Evolutionary conservation across 768 basidiomycete genomes (phyloP).

Genomic region (Mycena haematopus): DNA sequence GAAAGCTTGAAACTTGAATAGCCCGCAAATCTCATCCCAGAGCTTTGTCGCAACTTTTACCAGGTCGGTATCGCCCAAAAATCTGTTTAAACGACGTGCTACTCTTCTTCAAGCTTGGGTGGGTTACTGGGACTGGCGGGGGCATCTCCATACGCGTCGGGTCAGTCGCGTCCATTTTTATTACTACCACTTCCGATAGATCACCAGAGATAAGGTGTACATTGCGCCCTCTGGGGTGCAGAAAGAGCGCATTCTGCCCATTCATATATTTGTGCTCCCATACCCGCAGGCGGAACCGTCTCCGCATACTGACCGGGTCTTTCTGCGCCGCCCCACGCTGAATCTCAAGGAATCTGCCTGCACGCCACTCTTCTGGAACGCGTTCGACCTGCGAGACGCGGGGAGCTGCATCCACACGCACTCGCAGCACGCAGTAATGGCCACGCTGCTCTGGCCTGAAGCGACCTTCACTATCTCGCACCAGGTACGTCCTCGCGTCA

Average conservation of each 20-base stretch:
- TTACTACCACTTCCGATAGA: not conserved
- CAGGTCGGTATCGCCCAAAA: constrained; percentile 40
- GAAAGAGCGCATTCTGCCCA: constrained; percentile 83
- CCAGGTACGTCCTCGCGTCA: constrained; percentile 54
- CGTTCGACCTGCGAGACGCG: constrained; percentile 78
- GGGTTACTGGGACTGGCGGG: constrained; percentile 91
- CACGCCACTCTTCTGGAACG: constrained; percentile 93
- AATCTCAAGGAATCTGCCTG: constrained; percentile 87
- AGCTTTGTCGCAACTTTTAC: constrained; percentile 85
- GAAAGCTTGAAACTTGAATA: constrained; percentile 38
- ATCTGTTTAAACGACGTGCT: constrained; percentile 11
- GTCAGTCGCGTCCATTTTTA: constrained; percentile 43
- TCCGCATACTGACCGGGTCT: constrained; percentile 72
- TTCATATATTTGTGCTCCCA: constrained; percentile 88
- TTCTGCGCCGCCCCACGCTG: constrained; percentile 74
- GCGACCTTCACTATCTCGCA: constrained; percentile 81
- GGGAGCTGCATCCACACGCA: constrained; percentile 93
- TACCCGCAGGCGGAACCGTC: constrained; percentile 69
- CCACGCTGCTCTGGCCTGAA: constrained; percentile 78
- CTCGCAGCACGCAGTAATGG: constrained; percentile 90
- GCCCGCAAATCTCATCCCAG: constrained; percentile 92
- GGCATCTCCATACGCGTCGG: constrained; percentile 78
- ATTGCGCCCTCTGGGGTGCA: constrained; percentile 91
- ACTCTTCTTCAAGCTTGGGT: constrained; percentile 62
- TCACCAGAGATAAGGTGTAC: constrained; percentile 72